phyloP scores from a whole-genome alignment of 768 basidiomycete species.

The Termitomyces titanicus region DNA sequence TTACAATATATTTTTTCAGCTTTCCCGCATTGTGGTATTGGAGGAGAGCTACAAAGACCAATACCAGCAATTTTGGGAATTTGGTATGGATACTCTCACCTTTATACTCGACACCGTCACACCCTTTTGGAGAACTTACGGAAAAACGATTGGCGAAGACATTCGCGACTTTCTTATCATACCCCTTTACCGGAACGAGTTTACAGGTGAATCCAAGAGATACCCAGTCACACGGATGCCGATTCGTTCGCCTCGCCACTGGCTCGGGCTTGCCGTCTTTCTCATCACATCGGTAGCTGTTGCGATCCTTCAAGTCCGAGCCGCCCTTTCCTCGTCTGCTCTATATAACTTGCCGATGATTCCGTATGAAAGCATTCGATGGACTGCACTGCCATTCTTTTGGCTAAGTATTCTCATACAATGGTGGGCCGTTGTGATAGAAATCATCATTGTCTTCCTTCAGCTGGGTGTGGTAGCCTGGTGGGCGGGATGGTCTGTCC shows the following conservation, averaged over 20 bases:
- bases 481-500: constrained; percentile 75
- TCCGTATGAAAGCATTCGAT: constrained; percentile 57
- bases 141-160: constrained; percentile 78
- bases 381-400: constrained; percentile 60
- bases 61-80: constrained; percentile 79
- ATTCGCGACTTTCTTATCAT: constrained; percentile 79
- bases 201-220: constrained; percentile 71
- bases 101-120: constrained; percentile 73
- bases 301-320: constrained; percentile 52
- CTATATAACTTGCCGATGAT: constrained; percentile 58
- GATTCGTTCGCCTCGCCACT: constrained; percentile 61
- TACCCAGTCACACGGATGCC: constrained; percentile 60
- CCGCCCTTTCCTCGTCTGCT: constrained; percentile 50
- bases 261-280: constrained; percentile 58
- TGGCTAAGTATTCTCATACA: constrained; percentile 61
- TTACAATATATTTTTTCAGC: constrained; percentile 30
- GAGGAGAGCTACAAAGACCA: constrained; percentile 80
- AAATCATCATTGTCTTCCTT: constrained; percentile 52
- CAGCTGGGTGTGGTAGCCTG: constrained; percentile 59
- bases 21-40: constrained; percentile 64
- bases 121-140: constrained; percentile 79
- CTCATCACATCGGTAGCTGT: constrained; percentile 43
- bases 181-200: constrained; percentile 80
- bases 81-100: constrained; percentile 75
- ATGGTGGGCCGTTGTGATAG: constrained; percentile 63